Conservation (phyloP, 2,329 filamentous ascomycete genomes). For the Boeremia lycopersici region DNA sequence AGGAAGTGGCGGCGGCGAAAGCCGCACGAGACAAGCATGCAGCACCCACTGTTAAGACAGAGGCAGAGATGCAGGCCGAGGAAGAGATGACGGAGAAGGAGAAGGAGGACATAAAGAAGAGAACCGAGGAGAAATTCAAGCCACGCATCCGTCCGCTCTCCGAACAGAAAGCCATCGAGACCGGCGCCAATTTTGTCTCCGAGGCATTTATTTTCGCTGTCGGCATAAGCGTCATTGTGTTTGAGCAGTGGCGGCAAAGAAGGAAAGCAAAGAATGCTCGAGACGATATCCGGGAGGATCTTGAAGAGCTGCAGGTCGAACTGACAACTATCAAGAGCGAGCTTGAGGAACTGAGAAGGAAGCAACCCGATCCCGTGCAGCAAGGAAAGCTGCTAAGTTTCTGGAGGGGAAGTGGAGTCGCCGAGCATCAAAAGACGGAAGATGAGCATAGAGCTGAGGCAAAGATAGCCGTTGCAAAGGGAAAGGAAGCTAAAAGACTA, state of each 20-base stretch:
- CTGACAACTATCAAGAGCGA: conserved; percentile 47
- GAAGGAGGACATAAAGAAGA: conserved; percentile 56
- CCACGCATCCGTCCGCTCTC: conserved; percentile 68
- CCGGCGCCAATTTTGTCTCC: conserved; percentile 71
- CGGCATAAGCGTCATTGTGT: conserved; percentile 66
- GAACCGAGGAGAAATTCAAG: conserved; percentile 46
- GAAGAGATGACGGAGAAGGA: conserved; percentile 56
- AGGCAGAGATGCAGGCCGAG: conserved; percentile 63
- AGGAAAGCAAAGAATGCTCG: conserved; percentile 65
- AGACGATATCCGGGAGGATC: conserved; percentile 65
- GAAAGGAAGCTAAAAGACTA: conserved; percentile 15
- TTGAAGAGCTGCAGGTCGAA: conserved; percentile 62
- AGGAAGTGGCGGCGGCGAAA: conserved; percentile 62
- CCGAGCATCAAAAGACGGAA: conserved; percentile 24
- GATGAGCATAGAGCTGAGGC: conserved; percentile 16
- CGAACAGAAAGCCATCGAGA: conserved; percentile 71
- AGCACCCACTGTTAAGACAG: conserved; percentile 66
- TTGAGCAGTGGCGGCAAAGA: conserved; percentile 66
- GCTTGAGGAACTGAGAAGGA: conserved; percentile 49
- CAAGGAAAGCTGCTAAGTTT: conserved; percentile 37
- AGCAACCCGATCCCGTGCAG: conserved; percentile 34
- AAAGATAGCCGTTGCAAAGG: conserved; percentile 9
- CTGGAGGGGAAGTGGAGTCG: conserved; percentile 34
- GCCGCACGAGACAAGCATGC: conserved; percentile 58
- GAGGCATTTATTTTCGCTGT: conserved; percentile 71